Conservation (phyloP, 352 stramenopile genomes). For the Saprolegnia parasitica region DNA sequence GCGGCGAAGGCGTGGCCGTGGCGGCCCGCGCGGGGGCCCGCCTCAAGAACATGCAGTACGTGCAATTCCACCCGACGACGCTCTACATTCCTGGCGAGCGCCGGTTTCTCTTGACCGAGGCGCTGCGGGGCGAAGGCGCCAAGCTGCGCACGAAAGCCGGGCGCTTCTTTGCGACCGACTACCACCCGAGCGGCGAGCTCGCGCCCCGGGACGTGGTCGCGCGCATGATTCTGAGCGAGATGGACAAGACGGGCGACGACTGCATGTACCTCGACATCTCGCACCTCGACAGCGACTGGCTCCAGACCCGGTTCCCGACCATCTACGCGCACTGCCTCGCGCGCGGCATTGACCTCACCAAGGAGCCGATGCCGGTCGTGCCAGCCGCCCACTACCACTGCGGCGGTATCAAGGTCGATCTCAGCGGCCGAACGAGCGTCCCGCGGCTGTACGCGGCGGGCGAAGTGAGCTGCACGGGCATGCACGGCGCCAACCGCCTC, state of each 20-base stretch:
- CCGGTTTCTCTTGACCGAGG: conserved; percentile 91
- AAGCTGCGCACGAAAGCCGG: conserved; percentile 77
- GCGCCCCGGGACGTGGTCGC: conserved; percentile 92
- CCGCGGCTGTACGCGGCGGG: conserved; percentile 86
- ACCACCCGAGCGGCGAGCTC: conserved; percentile 89
- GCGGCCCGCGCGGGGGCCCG: conserved; percentile 65
- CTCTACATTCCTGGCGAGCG: conserved; percentile 87
- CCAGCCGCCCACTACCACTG: conserved; percentile 94
- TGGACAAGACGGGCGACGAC: conserved; percentile 68
- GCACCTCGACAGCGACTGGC: conserved; percentile 82
- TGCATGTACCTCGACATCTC: conserved; percentile 93
- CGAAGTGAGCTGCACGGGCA: conserved; percentile 91
- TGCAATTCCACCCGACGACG: conserved; percentile 95
- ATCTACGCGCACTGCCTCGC: conserved; percentile 79
- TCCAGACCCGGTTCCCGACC: conserved; percentile 79
- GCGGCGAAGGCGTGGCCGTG: conserved; percentile 69
- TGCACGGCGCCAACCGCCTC: conserved; percentile 92
- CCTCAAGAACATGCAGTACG: conserved; percentile 92
- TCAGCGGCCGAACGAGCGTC: conserved; percentile 78
- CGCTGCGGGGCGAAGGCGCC: conserved; percentile 88
- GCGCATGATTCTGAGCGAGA: conserved; percentile 88
- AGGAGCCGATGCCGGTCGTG: conserved; percentile 84
- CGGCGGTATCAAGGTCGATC: conserved; percentile 87
- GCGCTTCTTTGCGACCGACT: conserved; percentile 87
- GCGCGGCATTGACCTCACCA: conserved; percentile 89